Conservation (phyloP, 805 yeast genomes). For the Candida tammaniensis region DNA sequence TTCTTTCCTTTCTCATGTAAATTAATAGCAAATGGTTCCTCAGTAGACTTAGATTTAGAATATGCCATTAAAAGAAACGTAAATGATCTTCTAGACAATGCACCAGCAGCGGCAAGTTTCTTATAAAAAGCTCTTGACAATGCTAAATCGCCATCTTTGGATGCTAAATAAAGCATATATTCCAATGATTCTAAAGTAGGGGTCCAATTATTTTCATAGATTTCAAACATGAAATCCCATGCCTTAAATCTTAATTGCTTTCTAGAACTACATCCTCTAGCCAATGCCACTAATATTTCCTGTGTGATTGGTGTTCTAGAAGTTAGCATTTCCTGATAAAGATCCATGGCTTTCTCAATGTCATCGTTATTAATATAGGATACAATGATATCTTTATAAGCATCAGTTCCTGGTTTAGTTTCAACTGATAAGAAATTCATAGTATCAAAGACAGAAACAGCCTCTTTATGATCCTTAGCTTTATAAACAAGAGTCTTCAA, state of each 20-base stretch:
- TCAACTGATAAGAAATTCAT: conserved; percentile 74
- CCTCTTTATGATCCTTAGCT: conserved; percentile 51
- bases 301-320: conserved; percentile 28
- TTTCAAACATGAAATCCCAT: conserved; percentile 75
- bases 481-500: conserved; percentile 59
- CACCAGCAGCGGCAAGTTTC: conserved; percentile 35
- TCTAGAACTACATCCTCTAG: conserved; percentile 63
- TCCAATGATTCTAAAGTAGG: conserved; percentile 53
- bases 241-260: conserved; percentile 51
- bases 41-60: conserved; percentile 27
- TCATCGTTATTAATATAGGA: conserved; percentile 61
- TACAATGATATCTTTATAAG: conserved; percentile 72
- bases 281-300: conserved; percentile 49
- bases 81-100: conserved; percentile 39
- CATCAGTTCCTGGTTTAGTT: conserved; percentile 63
- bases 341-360: conserved; percentile 71
- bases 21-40: conserved; percentile 23
- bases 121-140: conserved; percentile 66
- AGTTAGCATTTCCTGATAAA: conserved; percentile 64
- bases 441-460: conserved; percentile 72
- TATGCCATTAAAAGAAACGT: conserved; percentile 50
- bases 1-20: conserved; percentile 44
- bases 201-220: conserved; percentile 45
- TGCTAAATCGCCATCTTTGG: conserved; percentile 73
- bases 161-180: conserved; percentile 72